These are phyloP conservation scores for Tephrocybe sp. DNA, from an alignment of 768 basidiomycete genomes.

Conservation along the genomic window DNA sequence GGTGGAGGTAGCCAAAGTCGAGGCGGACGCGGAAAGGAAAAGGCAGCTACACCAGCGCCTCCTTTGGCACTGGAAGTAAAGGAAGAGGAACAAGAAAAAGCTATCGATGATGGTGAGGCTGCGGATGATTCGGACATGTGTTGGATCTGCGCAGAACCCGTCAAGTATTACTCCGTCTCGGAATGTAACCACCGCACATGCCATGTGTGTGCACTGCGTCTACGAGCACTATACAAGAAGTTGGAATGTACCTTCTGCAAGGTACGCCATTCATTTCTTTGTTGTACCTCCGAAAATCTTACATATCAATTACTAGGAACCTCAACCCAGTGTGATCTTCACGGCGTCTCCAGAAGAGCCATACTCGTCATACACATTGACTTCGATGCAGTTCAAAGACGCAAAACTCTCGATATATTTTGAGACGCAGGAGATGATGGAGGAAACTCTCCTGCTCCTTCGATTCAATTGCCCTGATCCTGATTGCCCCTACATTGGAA, in stretches of 20 bases:
- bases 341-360: conserved; percentile 60
- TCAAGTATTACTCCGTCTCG: conserved; percentile 86
- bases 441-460: conserved; percentile 86
- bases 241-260: conserved; percentile 96
- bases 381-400: conserved; percentile 63
- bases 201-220: conserved; percentile 86
- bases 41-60: neutral
- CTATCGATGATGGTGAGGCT: conserved; percentile 23
- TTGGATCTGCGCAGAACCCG: conserved; percentile 93
- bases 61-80: neutral
- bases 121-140: conserved; percentile 50
- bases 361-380: conserved; percentile 58
- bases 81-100: neutral
- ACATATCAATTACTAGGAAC: conserved; percentile 43
- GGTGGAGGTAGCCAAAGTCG: conserved; percentile 14
- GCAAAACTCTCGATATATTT: conserved; percentile 76
- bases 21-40: conserved; percentile 10
- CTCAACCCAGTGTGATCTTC: conserved; percentile 73
- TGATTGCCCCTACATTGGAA: conserved; percentile 79
- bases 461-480: conserved; percentile 92
- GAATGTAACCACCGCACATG: conserved; percentile 94
- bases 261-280: conserved; percentile 37
- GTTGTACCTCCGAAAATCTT: neutral
- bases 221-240: conserved; percentile 93
- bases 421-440: conserved; percentile 92